Conservation (phyloP, 257 asterid genomes). For the Solanum sejunctum region DNA sequence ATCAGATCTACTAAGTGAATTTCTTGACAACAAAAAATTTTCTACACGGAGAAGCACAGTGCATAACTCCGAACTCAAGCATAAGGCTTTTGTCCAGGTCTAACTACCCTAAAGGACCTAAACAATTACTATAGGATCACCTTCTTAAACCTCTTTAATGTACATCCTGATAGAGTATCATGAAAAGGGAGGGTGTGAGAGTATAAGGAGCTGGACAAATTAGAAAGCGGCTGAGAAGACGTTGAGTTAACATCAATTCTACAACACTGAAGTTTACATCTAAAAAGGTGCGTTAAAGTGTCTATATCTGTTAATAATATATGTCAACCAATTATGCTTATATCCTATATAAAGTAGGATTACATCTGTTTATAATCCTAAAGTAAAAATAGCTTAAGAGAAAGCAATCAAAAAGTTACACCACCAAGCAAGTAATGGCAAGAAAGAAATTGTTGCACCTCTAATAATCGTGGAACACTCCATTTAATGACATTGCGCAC, state of each 20-base stretch:
- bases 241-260: neutral
- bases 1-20: neutral
- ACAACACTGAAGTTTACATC: neutral
- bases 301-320: neutral
- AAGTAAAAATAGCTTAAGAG: neutral
- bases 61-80: neutral
- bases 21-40: neutral
- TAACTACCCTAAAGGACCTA: neutral
- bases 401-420: neutral
- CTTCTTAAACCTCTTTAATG: neutral
- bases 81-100: neutral
- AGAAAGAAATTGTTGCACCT: conserved; percentile 30
- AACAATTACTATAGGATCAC: neutral
- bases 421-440: neutral
- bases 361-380: neutral
- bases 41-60: neutral
- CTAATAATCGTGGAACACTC: conserved; percentile 62
- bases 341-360: neutral
- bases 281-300: neutral
- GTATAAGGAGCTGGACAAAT: neutral
- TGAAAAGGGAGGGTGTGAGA: neutral
- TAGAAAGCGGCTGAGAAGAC: neutral
- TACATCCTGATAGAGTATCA: neutral
- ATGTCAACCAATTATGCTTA: neutral
- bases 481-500: conserved; percentile 72